phyloP scores from a whole-genome alignment of 148 eudicot genomes.

The Pouteria glomerata region DNA sequence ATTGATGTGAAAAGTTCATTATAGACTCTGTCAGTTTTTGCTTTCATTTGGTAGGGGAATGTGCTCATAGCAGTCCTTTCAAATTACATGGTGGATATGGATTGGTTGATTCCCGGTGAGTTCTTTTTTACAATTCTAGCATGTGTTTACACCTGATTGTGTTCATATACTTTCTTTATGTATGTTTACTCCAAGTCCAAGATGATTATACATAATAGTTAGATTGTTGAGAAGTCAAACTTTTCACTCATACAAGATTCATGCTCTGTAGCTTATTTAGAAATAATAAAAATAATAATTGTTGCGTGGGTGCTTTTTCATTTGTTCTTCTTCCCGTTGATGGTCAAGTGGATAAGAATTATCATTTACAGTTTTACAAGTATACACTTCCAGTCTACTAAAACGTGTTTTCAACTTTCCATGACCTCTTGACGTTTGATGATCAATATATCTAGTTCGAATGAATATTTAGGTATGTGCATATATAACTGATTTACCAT shows the following conservation, averaged over 20 bases:
- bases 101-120: constrained; percentile 89
- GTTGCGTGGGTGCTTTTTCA: not conserved
- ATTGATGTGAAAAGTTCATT: not conserved
- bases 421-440: not conserved
- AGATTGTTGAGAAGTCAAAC: not conserved
- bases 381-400: not conserved
- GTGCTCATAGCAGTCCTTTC: constrained; percentile 77
- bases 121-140: constrained; percentile 40
- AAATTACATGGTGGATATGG: constrained; percentile 95
- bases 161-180: not conserved
- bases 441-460: not conserved
- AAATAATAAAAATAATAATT: too few species aligned
- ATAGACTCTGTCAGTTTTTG: not conserved
- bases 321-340: not conserved
- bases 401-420: not conserved
- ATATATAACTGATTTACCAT: not conserved
- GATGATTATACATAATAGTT: not conserved
- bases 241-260: not conserved
- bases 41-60: constrained; percentile 54
- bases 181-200: not conserved
- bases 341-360: not conserved
- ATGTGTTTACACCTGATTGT: not conserved
- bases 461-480: not conserved
- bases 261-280: too few species aligned
- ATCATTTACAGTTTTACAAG: not conserved